Percentiles rank a stretch among this genome's conserved stretches.
Evolutionary conservation across 1,139 yeast genomes (phyloP).

Genomic region (Lodderomyces beijingensis): DNA sequence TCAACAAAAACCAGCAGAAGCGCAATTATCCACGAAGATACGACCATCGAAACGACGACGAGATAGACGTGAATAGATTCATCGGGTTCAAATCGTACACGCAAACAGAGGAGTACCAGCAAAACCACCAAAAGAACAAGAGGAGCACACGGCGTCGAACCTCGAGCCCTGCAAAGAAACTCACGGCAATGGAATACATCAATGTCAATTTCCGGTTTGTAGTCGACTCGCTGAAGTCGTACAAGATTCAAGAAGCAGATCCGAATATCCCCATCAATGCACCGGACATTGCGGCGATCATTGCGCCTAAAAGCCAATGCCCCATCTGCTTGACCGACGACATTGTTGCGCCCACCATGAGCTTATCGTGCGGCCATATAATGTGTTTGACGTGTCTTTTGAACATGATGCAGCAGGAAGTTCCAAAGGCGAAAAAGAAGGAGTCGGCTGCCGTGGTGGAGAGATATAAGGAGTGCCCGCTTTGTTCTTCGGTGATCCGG

Average conservation of each 20-base stretch:
- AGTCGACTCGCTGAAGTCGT: slow-evolving; percentile 59
- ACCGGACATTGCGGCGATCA: slow-evolving; percentile 61
- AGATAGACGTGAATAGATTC: too few species aligned
- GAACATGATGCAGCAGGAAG: slow-evolving; percentile 61
- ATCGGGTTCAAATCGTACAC: slow-evolving; percentile 53
- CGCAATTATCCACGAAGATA: too few species aligned
- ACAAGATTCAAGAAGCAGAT: slow-evolving; percentile 54
- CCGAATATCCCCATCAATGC: slow-evolving; percentile 73
- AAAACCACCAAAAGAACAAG: slow-evolving; percentile 15
- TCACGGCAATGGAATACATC: slow-evolving; percentile 70
- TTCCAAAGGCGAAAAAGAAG: slow-evolving; percentile 34
- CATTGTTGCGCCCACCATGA: slow-evolving; percentile 91
- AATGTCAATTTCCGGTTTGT: slow-evolving; percentile 84
- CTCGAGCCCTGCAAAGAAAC: slow-evolving; percentile 26
- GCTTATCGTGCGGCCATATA: slow-evolving; percentile 84
- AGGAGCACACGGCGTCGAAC: slow-evolving; percentile 2
- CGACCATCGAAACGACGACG: too few species aligned
- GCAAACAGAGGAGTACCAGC: slow-evolving; percentile 45
- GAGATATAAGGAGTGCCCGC: slow-evolving; percentile 73
- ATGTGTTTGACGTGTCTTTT: slow-evolving; percentile 81
- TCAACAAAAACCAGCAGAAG: too few species aligned
- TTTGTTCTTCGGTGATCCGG: slow-evolving; percentile 68
- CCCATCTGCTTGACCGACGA: slow-evolving; percentile 88
- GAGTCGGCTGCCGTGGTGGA: slow-evolving; percentile 40
- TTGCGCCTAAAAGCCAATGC: slow-evolving; percentile 72